These are phyloP conservation scores for Prunus davidiana DNA, from an alignment of 306 rosid genomes.

Conservation along the genomic window DNA sequence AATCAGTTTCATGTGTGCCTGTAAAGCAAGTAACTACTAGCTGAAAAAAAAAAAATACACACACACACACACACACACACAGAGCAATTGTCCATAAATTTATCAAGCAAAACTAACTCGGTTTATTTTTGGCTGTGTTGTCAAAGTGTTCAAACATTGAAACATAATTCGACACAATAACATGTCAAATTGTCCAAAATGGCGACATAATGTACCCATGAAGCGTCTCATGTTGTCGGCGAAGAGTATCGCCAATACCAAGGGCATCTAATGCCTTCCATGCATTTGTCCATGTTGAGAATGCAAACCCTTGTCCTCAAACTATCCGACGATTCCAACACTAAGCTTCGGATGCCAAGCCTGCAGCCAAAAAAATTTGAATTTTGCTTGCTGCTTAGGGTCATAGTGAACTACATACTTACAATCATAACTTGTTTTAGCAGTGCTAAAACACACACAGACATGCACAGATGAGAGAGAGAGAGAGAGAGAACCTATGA, in stretches of 20 bases:
- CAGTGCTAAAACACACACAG: no score
- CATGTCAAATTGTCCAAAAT: background rate
- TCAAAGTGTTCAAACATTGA: background rate
- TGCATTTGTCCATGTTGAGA: conserved; percentile 58
- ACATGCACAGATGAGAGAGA: no score
- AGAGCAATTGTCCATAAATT: no score
- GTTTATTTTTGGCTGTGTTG: background rate
- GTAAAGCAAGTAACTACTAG: no score
- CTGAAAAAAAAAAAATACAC: fast-evolving
- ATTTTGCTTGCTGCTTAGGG: background rate
- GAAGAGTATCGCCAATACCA: conserved; percentile 52
- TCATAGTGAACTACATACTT: no score
- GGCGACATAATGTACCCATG: conserved; percentile 28
- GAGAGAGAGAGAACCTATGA: no score
- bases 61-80: background rate
- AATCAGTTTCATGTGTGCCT: background rate
- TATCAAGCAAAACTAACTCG: no score
- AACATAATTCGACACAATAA: background rate
- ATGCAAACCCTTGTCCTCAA: conserved; percentile 66
- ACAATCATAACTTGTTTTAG: no score
- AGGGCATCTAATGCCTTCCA: conserved; percentile 82
- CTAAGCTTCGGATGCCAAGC: conserved; percentile 58
- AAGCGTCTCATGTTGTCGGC: conserved; percentile 41
- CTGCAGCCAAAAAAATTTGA: conserved; percentile 19
- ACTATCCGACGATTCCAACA: conserved; percentile 56